These are phyloP conservation scores for Massospora cicadina DNA, from an alignment of 371 early-diverging fungal species.

Conservation along the genomic window DNA sequence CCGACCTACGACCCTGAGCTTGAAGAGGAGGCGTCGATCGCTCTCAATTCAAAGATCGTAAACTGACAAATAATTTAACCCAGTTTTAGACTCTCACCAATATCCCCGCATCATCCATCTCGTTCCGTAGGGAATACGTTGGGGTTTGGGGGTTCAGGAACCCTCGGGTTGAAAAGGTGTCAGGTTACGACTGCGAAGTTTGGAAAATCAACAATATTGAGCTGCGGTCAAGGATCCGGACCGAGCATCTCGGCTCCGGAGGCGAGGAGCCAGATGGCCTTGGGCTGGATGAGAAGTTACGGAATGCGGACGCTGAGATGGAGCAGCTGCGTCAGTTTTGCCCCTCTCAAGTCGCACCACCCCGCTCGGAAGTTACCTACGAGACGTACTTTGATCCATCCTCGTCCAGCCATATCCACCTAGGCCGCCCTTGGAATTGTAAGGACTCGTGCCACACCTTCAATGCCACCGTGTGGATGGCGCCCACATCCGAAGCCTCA, in stretches of 20 bases:
- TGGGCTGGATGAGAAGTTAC: not conserved
- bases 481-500: not conserved
- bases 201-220: conserved; percentile 22
- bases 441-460: conserved; percentile 18
- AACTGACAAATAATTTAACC: not conserved
- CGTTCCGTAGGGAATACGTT: conserved; percentile 17
- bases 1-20: not conserved
- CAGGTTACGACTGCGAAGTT: conserved; percentile 18
- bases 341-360: conserved; percentile 15
- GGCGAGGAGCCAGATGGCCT: not conserved
- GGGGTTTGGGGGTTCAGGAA: conserved; percentile 19
- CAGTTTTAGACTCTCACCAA: conserved; percentile 11
- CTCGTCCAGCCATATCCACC: conserved; percentile 16
- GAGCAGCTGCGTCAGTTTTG: conserved; percentile 3
- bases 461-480: conserved; percentile 20
- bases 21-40: not conserved
- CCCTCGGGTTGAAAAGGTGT: conserved; percentile 17
- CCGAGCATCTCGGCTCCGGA: conserved; percentile 18
- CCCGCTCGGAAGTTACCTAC: conserved; percentile 15
- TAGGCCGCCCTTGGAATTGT: conserved; percentile 17
- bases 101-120: conserved; percentile 18
- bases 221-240: conserved; percentile 16
- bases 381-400: conserved; percentile 18
- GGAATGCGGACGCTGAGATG: not conserved
- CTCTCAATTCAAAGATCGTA: not conserved